Evolutionary conservation across 805 yeast species (phyloP), one percentile per base, ranked within the genome.

Genomic region (Metschnikowia baotianmanensis): DNA sequence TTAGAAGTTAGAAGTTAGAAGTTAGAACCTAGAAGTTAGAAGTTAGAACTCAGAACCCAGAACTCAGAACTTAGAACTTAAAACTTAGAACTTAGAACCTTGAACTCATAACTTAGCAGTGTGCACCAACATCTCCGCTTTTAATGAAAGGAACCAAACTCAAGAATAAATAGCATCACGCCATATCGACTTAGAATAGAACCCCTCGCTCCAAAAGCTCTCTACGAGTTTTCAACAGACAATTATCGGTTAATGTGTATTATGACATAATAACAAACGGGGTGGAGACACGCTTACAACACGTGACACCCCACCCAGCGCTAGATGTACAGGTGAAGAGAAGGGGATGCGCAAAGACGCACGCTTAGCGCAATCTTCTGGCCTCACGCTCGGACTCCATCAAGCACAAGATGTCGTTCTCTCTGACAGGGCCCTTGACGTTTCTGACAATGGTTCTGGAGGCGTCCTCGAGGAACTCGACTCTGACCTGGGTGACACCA

Each of bases 381-480:
- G 98, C 98, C 82, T 91, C 99, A 83, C 99, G 91, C 82, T 91
- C 99, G 61, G 98, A 91, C 82, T 91, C 99, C 96, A 91, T 93
- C 73, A 91, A 83, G 74, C 96, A 93, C 74, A 91, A 85, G 78
- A 93, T 88, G 74, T 91, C 99, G 78, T 91, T 86, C 77, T 87
- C 96, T 75, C 96, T 86, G 73, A 87, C 96, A 72, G 96, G 95
- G 69, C 96, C 96, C 62, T 87, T 87, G 74, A 87, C 96, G 83
- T 87, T 87, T 83, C 96, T 86, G 80, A 87, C 95, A 65, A 87
- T 87, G 68, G 93, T 84, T 82, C 96, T 86, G 75, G 93, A 78
- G 67, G 90, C 78, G 73, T 88, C 96, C 68, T 88, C 96, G 71
- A 87, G 78, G 83, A 87, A 88, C 77, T 87, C 96, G 68, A 87